Evolutionary conservation across 2,329 filamentous ascomycete genomes (phyloP), one percentile per base, ranked within the genome.

Genomic region (Colletotrichum musicola): DNA sequence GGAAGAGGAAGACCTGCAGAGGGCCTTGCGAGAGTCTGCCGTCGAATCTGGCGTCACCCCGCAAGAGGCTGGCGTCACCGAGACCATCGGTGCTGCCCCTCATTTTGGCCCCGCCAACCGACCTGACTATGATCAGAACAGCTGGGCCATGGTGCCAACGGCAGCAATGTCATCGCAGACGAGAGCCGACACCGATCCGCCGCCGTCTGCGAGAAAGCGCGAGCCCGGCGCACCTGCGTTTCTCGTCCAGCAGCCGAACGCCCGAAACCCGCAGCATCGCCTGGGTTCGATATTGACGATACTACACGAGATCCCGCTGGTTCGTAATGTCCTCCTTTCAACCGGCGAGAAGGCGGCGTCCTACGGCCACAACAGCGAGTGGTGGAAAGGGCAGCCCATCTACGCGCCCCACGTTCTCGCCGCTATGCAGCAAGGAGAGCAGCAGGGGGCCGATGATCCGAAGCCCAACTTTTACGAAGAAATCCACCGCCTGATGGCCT

Each of bases 81-180:
- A 82, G 25, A 80, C 80, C 16, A 20, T 22, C 42, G 74, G 78
- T 1, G 76, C 78, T 49, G 71, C 79, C n/a, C 81, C 83, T 4
- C 75, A 85, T 53, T 91, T 91, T 77, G 89, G 89, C 1, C 89
- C 89, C 0, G 88, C 89, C 4, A 89, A 84, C 51, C 81, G 88
- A 42, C 74, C 78, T 2, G 80, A 86, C 44, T 90, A 91, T 71
- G 85, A 89, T 46, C 75, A 81, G 27, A 80, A 81, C 54, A 81
- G 85, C 71, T 91, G 89, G 89, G 87, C 85, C 12, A 85, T 91
- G 85, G 84, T 90, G 1, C 82, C 81, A 0, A 75, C 80, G 6
- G 76, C 64, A 69, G 74, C 71, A 54, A 74, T 72, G 47, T 75
- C 72, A 71, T 76, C 71, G 73, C 55, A 56, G 20, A 75, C 71